phyloP scores from a whole-genome alignment of 352 stramenopile species.

The Phytopythium mirpurense region DNA sequence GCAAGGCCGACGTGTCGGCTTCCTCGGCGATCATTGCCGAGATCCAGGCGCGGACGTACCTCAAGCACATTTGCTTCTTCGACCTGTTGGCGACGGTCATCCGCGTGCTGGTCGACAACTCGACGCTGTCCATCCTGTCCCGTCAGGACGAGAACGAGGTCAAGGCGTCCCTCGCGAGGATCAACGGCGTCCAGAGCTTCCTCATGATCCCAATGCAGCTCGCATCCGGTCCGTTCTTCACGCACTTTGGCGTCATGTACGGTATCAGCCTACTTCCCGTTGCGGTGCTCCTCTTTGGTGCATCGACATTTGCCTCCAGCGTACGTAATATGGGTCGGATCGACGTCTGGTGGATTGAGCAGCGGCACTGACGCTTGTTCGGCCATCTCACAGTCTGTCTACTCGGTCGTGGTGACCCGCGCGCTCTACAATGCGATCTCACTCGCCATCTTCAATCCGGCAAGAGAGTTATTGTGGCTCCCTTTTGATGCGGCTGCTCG shows the following conservation, averaged over 20 bases:
- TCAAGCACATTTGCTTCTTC: slow-evolving; percentile 87
- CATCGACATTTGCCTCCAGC: slow-evolving; percentile 49
- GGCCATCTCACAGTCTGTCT: slow-evolving; percentile 45
- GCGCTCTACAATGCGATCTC: slow-evolving; percentile 81
- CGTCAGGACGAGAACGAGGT: slow-evolving; percentile 58
- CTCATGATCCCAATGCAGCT: slow-evolving; percentile 86
- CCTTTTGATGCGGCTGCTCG: slow-evolving; percentile 72
- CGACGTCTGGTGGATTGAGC: too few species aligned
- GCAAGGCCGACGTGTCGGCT: slow-evolving; percentile 10
- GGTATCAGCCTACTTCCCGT: slow-evolving; percentile 68
- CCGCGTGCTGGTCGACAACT: slow-evolving; percentile 80
- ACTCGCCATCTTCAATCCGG: slow-evolving; percentile 78
- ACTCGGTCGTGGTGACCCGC: slow-evolving; percentile 57
- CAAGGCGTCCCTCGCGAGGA: slow-evolving; percentile 64
- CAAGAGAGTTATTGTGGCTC: slow-evolving; percentile 81
- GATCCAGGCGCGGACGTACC: slow-evolving; percentile 67
- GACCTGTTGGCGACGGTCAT: slow-evolving; percentile 78
- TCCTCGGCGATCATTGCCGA: slow-evolving; percentile 42
- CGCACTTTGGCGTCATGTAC: slow-evolving; percentile 84
- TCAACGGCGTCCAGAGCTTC: slow-evolving; percentile 83
- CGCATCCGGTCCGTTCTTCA: slow-evolving; percentile 73
- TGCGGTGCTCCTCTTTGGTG: slow-evolving; percentile 67
- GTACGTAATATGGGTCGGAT: slow-evolving; percentile 22
- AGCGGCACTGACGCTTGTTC: too few species aligned
- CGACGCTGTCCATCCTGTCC: slow-evolving; percentile 69